Conservation (phyloP, 1,284 basidiomycete genomes). For the Wallemia mellicola region DNA sequence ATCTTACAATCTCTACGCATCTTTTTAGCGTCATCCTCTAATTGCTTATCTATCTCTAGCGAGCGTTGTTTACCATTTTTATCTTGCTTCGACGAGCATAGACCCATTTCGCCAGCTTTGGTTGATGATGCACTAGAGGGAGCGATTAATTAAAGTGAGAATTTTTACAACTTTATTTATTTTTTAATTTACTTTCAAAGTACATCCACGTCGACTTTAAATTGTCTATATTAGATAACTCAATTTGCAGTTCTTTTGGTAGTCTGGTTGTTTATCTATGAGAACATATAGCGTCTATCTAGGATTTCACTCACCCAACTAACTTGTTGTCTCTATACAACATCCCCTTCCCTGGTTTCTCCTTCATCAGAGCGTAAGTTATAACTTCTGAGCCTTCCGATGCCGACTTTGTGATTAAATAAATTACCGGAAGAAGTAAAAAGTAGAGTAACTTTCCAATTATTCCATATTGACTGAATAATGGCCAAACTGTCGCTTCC, state of each 20-base stretch:
- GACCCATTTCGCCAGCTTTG: constrained; percentile 38
- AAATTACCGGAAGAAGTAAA: background rate
- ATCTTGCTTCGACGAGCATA: constrained; percentile 28
- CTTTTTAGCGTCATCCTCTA: constrained; percentile 24
- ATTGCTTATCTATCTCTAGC: constrained; percentile 33
- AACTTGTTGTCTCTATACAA: background rate
- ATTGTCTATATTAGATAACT: background rate
- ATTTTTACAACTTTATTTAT: background rate
- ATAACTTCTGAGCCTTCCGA: background rate
- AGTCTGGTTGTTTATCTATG: too few relatives aligned
- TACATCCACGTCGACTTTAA: background rate
- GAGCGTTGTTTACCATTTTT: constrained; percentile 32
- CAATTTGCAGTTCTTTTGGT: background rate
- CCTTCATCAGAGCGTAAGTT: background rate
- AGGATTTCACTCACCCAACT: background rate
- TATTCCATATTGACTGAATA: background rate
- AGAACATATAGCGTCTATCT: too few relatives aligned
- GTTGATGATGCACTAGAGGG: too few relatives aligned
- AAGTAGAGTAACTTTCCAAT: background rate
- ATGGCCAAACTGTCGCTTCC: background rate
- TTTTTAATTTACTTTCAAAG: background rate
- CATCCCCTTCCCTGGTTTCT: background rate
- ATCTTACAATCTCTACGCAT: constrained; percentile 87
- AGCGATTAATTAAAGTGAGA: too few relatives aligned
- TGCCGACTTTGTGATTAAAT: background rate